These are phyloP conservation scores for Colletotrichum chrysophilum DNA, from an alignment of 2,329 filamentous ascomycete genomes.

Conservation along the genomic window DNA sequence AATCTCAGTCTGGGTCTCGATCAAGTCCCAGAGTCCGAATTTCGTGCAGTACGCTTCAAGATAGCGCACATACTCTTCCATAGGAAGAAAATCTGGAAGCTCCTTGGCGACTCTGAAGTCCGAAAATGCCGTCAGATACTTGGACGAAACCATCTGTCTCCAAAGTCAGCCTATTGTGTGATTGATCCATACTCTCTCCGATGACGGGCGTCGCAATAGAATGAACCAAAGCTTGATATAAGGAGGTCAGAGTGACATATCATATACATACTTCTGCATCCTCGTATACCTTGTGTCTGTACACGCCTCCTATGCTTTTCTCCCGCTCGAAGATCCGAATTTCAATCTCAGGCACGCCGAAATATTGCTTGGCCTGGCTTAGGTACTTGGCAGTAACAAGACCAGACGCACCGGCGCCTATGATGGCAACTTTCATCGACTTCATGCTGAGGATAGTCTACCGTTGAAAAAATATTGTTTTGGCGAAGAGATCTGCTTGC, in stretches of 20 bases:
- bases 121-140: constrained; percentile 55
- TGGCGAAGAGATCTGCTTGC: background rate
- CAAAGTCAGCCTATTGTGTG: background rate
- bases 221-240: background rate
- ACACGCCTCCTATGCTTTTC: constrained; percentile 50
- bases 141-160: constrained; percentile 49
- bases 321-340: constrained; percentile 50
- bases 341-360: constrained; percentile 41
- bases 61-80: constrained; percentile 45
- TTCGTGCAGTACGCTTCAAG: constrained; percentile 43
- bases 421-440: constrained; percentile 43
- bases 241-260: background rate
- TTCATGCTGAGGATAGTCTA: background rate
- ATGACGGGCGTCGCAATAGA: background rate
- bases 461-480: background rate
- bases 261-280: constrained; percentile 43
- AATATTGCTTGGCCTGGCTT: constrained; percentile 40
- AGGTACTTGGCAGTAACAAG: constrained; percentile 47
- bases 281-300: constrained; percentile 51
- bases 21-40: constrained; percentile 42
- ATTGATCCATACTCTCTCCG: background rate
- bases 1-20: constrained; percentile 39
- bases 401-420: constrained; percentile 49
- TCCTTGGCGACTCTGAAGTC: constrained; percentile 48
- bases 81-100: constrained; percentile 49